These are phyloP conservation scores for Mycosphaerella sp. DNA, from an alignment of 2,329 filamentous ascomycete species.

Conservation along the genomic window DNA sequence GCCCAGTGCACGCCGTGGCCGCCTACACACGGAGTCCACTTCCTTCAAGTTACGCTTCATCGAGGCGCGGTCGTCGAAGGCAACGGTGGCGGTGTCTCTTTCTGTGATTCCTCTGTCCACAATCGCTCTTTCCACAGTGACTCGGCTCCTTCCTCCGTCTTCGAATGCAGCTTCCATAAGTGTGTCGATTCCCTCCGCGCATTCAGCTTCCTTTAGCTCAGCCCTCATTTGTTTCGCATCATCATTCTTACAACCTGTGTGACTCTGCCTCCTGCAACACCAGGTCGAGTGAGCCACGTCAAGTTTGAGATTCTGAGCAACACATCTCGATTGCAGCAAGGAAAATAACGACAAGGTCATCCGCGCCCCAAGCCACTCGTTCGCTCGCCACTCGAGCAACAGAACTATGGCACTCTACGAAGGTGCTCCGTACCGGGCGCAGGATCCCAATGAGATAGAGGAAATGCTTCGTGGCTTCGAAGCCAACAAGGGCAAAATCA, in stretches of 20 bases:
- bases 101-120: not conserved
- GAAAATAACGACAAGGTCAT: not conserved
- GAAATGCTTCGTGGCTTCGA: constrained; percentile 62
- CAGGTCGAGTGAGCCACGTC: too few species aligned
- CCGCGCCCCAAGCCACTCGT: not conserved
- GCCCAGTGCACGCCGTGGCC: not conserved
- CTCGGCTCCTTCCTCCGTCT: not conserved
- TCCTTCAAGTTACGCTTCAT: not conserved
- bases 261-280: too few species aligned
- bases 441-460: constrained; percentile 63
- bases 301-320: too few species aligned
- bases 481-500: constrained; percentile 48
- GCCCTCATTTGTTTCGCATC: not conserved
- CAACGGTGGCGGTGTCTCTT: constrained; percentile 4
- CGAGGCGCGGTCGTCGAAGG: not conserved
- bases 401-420: constrained; percentile 47
- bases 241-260: too few species aligned
- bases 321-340: too few species aligned
- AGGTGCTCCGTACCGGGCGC: constrained; percentile 57
- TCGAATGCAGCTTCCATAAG: not conserved
- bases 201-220: not conserved
- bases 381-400: not conserved
- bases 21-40: not conserved
- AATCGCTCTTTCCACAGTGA: not conserved
- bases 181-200: constrained; percentile 1